Conservation (phyloP, 169 alveolate species). For the Plasmodium gonderi region DNA sequence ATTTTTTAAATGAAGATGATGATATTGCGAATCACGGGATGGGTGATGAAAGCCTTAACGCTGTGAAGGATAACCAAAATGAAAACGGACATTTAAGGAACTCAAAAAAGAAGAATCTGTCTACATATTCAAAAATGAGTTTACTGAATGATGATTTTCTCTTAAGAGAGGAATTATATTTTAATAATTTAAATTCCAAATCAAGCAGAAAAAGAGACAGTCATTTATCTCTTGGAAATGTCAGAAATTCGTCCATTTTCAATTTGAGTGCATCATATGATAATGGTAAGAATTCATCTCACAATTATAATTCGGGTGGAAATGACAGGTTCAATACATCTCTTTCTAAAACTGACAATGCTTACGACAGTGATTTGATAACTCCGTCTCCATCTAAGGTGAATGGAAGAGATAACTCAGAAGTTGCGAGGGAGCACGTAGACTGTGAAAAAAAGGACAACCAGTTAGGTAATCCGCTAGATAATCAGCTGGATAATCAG, state of each 20-base stretch:
- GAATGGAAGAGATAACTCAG: background rate
- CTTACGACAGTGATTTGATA: slow-evolving; percentile 44
- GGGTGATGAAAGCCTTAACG: background rate
- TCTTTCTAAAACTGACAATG: slow-evolving; percentile 23
- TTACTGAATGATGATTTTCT: slow-evolving; percentile 38
- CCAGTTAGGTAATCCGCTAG: background rate
- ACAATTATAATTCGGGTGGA: background rate
- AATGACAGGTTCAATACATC: slow-evolving; percentile 19
- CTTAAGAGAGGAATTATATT: slow-evolving; percentile 7
- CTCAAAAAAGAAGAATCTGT: background rate
- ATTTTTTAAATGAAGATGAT: slow-evolving; percentile 18
- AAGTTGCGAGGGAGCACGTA: background rate
- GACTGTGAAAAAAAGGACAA: background rate
- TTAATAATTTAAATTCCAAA: background rate
- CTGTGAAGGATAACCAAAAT: background rate
- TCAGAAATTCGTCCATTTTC: slow-evolving; percentile 33
- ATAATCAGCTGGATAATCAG: background rate
- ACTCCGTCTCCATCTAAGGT: slow-evolving; percentile 69
- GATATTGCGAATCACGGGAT: background rate
- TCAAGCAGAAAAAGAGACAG: slow-evolving; percentile 15
- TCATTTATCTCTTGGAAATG: background rate
- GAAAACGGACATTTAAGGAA: too few relatives aligned
- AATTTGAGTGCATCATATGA: slow-evolving; percentile 56
- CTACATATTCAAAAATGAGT: slow-evolving; percentile 34
- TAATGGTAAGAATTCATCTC: slow-evolving; percentile 4